A percentile compares a stretch with the other conserved stretches of the same genome.
These are phyloP conservation scores for Verticillium nubilum DNA, from an alignment of 2,329 filamentous ascomycete species.

Conservation along the genomic window DNA sequence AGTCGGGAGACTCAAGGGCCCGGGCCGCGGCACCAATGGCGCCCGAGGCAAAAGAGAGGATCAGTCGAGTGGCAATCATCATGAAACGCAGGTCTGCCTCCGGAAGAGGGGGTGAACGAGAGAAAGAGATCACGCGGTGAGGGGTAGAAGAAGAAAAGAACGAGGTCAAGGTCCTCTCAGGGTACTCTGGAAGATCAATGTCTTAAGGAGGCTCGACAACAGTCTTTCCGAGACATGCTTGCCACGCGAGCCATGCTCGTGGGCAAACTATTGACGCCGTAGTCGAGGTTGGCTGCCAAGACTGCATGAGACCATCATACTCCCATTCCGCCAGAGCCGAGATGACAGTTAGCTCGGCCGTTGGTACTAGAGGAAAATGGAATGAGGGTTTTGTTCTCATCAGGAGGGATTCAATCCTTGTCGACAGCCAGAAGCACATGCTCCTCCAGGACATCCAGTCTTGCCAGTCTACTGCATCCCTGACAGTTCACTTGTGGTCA, in stretches of 20 bases:
- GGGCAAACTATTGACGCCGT: background rate
- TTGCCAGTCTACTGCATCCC: background rate
- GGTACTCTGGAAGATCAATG: background rate
- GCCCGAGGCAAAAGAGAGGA: background rate
- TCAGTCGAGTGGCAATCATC: conserved; percentile 2
- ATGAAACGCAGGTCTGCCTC: background rate
- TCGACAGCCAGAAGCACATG: background rate
- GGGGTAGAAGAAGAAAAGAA: background rate
- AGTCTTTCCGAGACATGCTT: background rate
- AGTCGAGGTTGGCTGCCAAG: background rate
- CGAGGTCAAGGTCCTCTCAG: background rate
- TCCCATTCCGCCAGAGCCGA: background rate
- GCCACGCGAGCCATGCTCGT: background rate
- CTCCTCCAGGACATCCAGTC: background rate
- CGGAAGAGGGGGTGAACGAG: background rate
- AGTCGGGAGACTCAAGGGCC: conserved; percentile 4
- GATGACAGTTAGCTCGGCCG: background rate
- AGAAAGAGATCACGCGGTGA: background rate
- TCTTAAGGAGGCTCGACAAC: background rate
- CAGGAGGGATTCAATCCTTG: background rate
- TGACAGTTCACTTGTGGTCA: background rate
- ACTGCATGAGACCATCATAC: background rate
- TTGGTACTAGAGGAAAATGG: background rate
- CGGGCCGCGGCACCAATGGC: background rate
- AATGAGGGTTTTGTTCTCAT: background rate